A percentile compares a stretch with the other conserved stretches of the same genome.
Conservation (phyloP, 306 rosid genomes). For the Cicer yamashitae region DNA sequence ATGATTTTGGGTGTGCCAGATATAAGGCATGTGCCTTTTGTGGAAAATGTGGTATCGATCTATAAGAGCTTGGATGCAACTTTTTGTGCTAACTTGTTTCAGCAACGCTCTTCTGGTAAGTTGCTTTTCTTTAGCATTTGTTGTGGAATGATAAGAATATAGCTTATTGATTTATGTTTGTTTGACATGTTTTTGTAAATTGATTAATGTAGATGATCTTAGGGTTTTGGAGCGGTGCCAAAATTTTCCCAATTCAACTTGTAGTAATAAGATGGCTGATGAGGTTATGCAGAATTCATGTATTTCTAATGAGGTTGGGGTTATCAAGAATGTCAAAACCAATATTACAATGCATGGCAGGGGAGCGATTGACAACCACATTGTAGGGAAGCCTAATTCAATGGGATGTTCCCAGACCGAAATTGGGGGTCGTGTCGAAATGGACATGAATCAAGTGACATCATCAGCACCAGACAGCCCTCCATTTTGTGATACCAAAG, state of each 20-base stretch:
- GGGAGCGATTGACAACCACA: constrained; percentile 10
- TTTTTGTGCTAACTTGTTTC: constrained; percentile 54
- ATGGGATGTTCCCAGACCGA: constrained; percentile 36
- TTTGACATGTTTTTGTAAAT: neutral
- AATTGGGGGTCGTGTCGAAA: constrained; percentile 47
- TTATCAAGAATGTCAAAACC: constrained; percentile 43
- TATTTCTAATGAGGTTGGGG: constrained; percentile 42
- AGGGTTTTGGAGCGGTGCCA: constrained; percentile 49
- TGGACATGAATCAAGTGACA: constrained; percentile 54
- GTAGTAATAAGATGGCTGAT: constrained; percentile 23
- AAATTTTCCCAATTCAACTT: constrained; percentile 27
- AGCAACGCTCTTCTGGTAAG: constrained; percentile 63
- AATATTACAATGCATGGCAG: constrained; percentile 38
- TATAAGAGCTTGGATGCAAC: constrained; percentile 73
- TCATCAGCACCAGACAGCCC: constrained; percentile 66
- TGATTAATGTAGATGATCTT: constrained; percentile 51
- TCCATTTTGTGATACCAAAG: constrained; percentile 74
- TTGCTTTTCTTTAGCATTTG: constrained; percentile 1
- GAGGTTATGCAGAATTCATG: constrained; percentile 21
- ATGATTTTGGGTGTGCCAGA: constrained; percentile 54
- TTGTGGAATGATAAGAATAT: neutral
- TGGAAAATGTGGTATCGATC: constrained; percentile 74
- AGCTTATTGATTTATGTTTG: neutral
- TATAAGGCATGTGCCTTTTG: constrained; percentile 61
- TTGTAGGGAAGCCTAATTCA: constrained; percentile 33